Conservation (phyloP, 2,329 filamentous ascomycete genomes). For the Xylaria sp. region DNA sequence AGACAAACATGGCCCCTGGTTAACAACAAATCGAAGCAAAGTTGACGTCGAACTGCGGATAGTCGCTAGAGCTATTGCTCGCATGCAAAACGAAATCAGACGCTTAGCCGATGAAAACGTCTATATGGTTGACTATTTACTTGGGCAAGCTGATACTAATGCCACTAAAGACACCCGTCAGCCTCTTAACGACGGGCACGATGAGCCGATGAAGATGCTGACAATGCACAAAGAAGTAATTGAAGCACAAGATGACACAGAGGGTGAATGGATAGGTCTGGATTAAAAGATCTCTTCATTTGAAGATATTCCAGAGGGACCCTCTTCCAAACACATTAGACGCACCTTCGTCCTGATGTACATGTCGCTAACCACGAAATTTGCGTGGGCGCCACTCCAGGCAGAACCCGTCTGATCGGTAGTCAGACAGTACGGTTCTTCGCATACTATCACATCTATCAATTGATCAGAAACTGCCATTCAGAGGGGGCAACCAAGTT, state of each 20-base stretch:
- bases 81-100: conserved; percentile 85
- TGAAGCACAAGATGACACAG: conserved; percentile 43
- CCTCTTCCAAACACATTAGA: neutral
- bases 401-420: neutral
- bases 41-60: conserved; percentile 87
- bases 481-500: neutral
- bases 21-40: conserved; percentile 82
- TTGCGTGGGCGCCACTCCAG: neutral
- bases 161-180: conserved; percentile 26
- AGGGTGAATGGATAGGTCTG: conserved; percentile 50
- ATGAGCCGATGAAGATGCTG: conserved; percentile 43
- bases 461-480: neutral
- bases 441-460: neutral
- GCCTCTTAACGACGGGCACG: conserved; percentile 34
- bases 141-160: conserved; percentile 59
- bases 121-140: conserved; percentile 87
- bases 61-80: conserved; percentile 81
- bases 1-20: conserved; percentile 83
- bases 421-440: conserved; percentile 4
- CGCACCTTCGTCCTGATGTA: neutral
- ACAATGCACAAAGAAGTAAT: conserved; percentile 35
- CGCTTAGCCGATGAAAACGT: conserved; percentile 87
- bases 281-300: conserved; percentile 39
- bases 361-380: neutral
- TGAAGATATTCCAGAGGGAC: neutral